phyloP scores from a whole-genome alignment of 208 protist species.

The Crithidia bombi region DNA sequence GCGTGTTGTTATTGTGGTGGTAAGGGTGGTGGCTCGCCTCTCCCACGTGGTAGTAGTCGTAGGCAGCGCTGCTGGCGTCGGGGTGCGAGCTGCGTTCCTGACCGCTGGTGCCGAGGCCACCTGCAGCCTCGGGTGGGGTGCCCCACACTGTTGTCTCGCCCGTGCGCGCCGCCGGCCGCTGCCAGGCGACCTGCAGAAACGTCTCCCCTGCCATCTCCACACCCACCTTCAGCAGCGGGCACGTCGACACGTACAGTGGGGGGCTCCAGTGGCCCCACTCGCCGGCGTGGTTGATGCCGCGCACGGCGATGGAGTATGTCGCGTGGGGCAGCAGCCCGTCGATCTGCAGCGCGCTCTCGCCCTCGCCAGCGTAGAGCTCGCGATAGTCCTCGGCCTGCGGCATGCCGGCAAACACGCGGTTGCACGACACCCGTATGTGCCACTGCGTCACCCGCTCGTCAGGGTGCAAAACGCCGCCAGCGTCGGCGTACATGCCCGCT shows the following conservation, averaged over 20 bases:
- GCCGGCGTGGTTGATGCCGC: slow-evolving; percentile 66
- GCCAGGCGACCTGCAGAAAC: slow-evolving; percentile 83
- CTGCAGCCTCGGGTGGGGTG: neutral
- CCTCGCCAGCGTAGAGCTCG: slow-evolving; percentile 53
- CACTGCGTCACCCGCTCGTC: slow-evolving; percentile 80
- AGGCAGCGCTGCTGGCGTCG: neutral
- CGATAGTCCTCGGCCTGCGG: slow-evolving; percentile 59
- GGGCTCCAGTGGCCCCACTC: slow-evolving; percentile 92
- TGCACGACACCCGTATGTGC: slow-evolving; percentile 80
- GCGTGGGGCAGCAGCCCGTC: slow-evolving; percentile 68
- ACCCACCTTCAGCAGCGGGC: slow-evolving; percentile 67
- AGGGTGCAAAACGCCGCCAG: slow-evolving; percentile 46
- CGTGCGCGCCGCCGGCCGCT: slow-evolving; percentile 43
- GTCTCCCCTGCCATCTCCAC: slow-evolving; percentile 84
- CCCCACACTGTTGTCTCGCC: slow-evolving; percentile 15
- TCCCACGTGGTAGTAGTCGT: slow-evolving; percentile 1
- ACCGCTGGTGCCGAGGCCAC: neutral
- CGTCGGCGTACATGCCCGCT: slow-evolving; percentile 29
- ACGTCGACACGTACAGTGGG: slow-evolving; percentile 60
- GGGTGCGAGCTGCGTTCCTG: slow-evolving; percentile 2
- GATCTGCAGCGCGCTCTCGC: slow-evolving; percentile 57
- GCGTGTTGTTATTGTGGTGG: slow-evolving; percentile 14
- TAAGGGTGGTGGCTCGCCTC: slow-evolving; percentile 1
- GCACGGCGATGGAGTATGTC: slow-evolving; percentile 78
- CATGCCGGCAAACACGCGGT: slow-evolving; percentile 72